Conservation (phyloP, 495 filamentous ascomycete genomes). For the Neurospora sp. region DNA sequence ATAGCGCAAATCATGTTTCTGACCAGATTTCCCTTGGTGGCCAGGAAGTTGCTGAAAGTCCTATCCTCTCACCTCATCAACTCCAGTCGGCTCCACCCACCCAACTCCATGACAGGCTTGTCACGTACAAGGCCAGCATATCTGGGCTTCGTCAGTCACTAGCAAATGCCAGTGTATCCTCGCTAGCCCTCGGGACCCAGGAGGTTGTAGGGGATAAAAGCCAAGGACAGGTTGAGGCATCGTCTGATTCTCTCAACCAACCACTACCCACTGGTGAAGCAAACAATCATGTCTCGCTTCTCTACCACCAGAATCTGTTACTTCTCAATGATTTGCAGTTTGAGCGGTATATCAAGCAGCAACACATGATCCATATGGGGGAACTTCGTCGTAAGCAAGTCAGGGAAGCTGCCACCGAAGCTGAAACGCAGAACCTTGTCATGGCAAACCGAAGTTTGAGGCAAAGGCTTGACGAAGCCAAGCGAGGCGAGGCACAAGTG, state of each 20-base stretch:
- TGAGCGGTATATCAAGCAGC: conserved; percentile 64
- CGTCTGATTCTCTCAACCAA: conserved; percentile 4
- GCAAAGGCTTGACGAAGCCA: conserved; percentile 55
- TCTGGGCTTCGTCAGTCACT: conserved; percentile 41
- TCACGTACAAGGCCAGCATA: conserved; percentile 39
- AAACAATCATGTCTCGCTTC: conserved; percentile 39
- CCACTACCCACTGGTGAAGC: conserved; percentile 1
- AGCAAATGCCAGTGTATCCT: conserved; percentile 40
- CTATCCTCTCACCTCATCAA: conserved; percentile 41
- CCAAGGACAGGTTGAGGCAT: conserved; percentile 9
- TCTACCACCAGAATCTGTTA: conserved; percentile 56
- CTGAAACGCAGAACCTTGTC: conserved; percentile 64
- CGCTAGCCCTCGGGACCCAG: conserved; percentile 32
- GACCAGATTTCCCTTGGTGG: neutral
- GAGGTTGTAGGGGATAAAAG: conserved; percentile 23
- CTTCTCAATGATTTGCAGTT: conserved; percentile 67
- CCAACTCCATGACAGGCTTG: conserved; percentile 44
- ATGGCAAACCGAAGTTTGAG: conserved; percentile 62
- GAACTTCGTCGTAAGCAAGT: conserved; percentile 58
- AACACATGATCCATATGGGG: conserved; percentile 65
- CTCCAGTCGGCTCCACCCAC: conserved; percentile 32
- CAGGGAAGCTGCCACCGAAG: conserved; percentile 56
- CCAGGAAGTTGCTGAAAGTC: conserved; percentile 36
- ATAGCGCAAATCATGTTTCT: neutral
- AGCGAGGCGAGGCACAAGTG: conserved; percentile 48